Percentiles rank a stretch among this genome's conserved stretches.
phyloP scores from a whole-genome alignment of 75 land plant species.

The Cunninghamia lanceolata region DNA sequence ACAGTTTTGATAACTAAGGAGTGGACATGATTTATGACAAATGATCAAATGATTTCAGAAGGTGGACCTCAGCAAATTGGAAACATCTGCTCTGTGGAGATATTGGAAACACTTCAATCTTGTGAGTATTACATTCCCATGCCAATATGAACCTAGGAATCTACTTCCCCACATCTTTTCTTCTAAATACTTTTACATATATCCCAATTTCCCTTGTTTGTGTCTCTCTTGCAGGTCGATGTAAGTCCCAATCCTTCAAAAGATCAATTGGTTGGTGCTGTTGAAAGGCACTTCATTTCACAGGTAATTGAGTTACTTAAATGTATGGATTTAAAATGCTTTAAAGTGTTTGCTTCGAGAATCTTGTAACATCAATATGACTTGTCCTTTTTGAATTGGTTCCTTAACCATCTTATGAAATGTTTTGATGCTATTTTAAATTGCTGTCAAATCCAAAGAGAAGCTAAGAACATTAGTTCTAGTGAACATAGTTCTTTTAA shows the following conservation, averaged over 20 bases:
- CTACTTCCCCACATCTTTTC: background rate
- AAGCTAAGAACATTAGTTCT: background rate
- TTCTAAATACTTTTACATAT: background rate
- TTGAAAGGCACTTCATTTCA: slow-evolving; percentile 41
- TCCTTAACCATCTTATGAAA: background rate
- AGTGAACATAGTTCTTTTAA: background rate
- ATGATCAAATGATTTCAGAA: slow-evolving; percentile 20
- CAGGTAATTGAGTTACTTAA: slow-evolving; percentile 3
- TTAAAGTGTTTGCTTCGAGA: background rate
- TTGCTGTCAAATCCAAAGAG: background rate
- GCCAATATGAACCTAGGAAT: background rate
- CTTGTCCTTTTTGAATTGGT: background rate
- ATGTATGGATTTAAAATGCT: background rate
- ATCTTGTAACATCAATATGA: background rate
- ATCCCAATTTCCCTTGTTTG: background rate
- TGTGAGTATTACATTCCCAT: slow-evolving; percentile 16
- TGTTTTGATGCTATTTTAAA: background rate
- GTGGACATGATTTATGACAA: background rate
- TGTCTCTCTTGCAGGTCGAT: slow-evolving; percentile 17
- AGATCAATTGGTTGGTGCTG: slow-evolving; percentile 30
- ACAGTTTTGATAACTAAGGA: background rate
- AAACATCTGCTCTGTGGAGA: slow-evolving; percentile 28
- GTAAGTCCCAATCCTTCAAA: slow-evolving; percentile 40
- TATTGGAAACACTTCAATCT: slow-evolving; percentile 37
- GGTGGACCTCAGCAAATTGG: slow-evolving; percentile 36